Evolutionary conservation across 2,329 filamentous ascomycete genomes (phyloP).

Genomic region (Talaromyces islandicus): DNA sequence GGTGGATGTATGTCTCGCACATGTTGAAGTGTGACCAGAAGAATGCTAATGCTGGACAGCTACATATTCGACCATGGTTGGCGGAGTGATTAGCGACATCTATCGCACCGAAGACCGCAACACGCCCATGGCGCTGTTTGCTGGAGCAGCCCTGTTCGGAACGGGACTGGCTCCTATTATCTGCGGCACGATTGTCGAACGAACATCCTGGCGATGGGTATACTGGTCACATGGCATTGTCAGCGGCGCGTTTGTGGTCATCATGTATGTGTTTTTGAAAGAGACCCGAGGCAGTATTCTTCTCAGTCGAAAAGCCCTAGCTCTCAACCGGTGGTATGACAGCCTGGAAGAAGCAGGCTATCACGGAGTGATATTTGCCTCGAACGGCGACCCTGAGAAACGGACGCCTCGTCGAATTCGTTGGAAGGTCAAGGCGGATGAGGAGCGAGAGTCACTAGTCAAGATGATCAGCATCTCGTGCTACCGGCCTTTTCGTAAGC

Average conservation of each 20-base stretch:
- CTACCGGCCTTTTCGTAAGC: constrained; percentile 64
- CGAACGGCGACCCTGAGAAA: constrained; percentile 20
- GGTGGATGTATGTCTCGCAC: constrained; percentile 56
- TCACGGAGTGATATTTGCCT: constrained; percentile 47
- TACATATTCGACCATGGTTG: constrained; percentile 80
- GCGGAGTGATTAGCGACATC: constrained; percentile 84
- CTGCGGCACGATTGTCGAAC: constrained; percentile 19
- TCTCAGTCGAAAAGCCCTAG: constrained; percentile 65
- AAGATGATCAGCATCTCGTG: constrained; percentile 70
- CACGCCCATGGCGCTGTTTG: constrained; percentile 84
- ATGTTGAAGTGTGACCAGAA: background rate
- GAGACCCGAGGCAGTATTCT: constrained; percentile 80
- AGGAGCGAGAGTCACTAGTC: constrained; percentile 62
- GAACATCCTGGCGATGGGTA: constrained; percentile 22
- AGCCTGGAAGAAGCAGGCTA: constrained; percentile 61
- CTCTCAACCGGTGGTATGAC: constrained; percentile 74
- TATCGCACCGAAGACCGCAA: constrained; percentile 75
- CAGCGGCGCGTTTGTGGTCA: constrained; percentile 56
- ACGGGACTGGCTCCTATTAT: constrained; percentile 20
- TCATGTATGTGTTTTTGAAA: constrained; percentile 65
- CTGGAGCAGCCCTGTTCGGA: constrained; percentile 69
- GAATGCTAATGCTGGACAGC: constrained; percentile 17
- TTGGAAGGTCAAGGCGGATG: constrained; percentile 75
- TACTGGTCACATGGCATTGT: constrained; percentile 62
- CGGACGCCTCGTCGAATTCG: constrained; percentile 53